Conservation (phyloP, 2,329 filamentous ascomycete species). For the Trichoderma arundinaceum region DNA sequence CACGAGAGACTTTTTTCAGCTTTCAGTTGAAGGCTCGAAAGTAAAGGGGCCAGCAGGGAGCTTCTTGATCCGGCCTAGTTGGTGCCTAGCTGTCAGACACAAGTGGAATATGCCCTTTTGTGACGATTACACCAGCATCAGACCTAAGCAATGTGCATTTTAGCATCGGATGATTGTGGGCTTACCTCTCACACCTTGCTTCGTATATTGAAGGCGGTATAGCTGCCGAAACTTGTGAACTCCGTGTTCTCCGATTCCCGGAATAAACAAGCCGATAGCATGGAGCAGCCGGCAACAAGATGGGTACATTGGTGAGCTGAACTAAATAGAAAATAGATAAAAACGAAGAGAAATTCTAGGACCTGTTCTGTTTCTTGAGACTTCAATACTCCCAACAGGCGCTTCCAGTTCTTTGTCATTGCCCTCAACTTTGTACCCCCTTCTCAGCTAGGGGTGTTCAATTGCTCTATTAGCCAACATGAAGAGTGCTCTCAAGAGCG, state of each 20-base stretch:
- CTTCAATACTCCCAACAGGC: not conserved
- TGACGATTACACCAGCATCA: constrained; percentile 16
- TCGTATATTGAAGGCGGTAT: constrained; percentile 2
- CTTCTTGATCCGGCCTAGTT: constrained; percentile 24
- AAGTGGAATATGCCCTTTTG: constrained; percentile 8
- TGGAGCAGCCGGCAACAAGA: not conserved
- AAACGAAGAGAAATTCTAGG: constrained; percentile 1
- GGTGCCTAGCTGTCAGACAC: constrained; percentile 14
- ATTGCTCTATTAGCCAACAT: not conserved
- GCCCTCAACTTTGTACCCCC: not conserved
- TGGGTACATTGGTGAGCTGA: not conserved
- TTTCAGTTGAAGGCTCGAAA: constrained; percentile 9
- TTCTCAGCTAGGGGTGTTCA: constrained; percentile 1
- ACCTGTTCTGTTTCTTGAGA: not conserved
- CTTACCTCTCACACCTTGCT: not conserved
- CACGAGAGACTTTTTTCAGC: not conserved
- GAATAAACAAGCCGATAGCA: not conserved
- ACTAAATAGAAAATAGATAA: constrained; percentile 7
- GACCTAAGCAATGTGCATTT: constrained; percentile 8
- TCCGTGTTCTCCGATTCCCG: not conserved
- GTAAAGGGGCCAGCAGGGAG: constrained; percentile 18
- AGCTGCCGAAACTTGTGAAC: constrained; percentile 14
- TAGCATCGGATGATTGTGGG: constrained; percentile 26
- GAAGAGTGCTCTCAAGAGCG: constrained; percentile 14
- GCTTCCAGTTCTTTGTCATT: not conserved